These are phyloP conservation scores for Fusarium chlamydosporum DNA, from an alignment of 2,329 filamentous ascomycete species.

Conservation along the genomic window DNA sequence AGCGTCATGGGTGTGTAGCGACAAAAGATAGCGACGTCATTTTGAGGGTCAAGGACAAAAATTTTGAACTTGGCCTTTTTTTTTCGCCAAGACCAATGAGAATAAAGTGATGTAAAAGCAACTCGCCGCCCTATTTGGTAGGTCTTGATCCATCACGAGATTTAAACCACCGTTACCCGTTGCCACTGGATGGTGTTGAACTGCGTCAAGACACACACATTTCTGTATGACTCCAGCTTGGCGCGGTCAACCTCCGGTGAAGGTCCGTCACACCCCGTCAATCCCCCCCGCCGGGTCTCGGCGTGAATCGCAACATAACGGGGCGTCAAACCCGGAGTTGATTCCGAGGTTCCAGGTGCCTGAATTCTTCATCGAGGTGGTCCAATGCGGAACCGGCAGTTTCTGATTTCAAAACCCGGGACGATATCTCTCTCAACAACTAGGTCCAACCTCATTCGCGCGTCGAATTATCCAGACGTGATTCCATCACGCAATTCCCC, in stretches of 20 bases:
- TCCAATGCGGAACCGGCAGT: constrained; percentile 42
- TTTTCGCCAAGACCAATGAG: constrained; percentile 41
- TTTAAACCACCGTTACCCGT: constrained; percentile 38
- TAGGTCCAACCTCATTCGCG: constrained; percentile 44
- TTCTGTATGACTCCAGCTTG: constrained; percentile 18
- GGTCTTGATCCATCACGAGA: constrained; percentile 35
- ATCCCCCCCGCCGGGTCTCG: constrained; percentile 38
- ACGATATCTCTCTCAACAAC: constrained; percentile 33
- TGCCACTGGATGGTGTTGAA: constrained; percentile 44
- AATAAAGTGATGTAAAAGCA: constrained; percentile 36
- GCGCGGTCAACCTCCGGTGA: constrained; percentile 36
- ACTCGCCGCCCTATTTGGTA: constrained; percentile 11
- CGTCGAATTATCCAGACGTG: constrained; percentile 40
- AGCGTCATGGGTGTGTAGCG: constrained; percentile 57
- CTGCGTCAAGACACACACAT: constrained; percentile 14
- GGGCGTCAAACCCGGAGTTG: constrained; percentile 27
- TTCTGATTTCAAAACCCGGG: constrained; percentile 41
- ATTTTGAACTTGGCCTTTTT: constrained; percentile 25
- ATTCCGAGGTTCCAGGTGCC: constrained; percentile 19
- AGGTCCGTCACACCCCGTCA: constrained; percentile 37
- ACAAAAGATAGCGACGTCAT: constrained; percentile 45
- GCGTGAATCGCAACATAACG: constrained; percentile 34
- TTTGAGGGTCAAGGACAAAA: constrained; percentile 34
- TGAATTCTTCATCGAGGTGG: constrained; percentile 13
- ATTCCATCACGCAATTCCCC: constrained; percentile 46